These are phyloP conservation scores for Dothistroma pini DNA, from an alignment of 2,329 filamentous ascomycete genomes.

Conservation along the genomic window DNA sequence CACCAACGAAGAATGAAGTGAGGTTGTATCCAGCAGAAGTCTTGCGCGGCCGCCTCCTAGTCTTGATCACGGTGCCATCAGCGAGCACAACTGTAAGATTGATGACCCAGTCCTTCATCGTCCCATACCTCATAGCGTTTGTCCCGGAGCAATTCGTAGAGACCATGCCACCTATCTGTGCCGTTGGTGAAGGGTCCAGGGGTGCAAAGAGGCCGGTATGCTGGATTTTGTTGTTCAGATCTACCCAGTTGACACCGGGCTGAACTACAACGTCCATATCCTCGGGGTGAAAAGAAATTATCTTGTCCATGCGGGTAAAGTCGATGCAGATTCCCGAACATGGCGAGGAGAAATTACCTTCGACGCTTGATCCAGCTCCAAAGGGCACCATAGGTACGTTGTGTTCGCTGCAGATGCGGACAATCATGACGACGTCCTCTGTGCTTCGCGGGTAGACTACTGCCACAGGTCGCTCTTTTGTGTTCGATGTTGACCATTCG, in stretches of 20 bases:
- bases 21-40: constrained; percentile 81
- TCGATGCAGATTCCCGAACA: constrained; percentile 86
- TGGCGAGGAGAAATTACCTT: constrained; percentile 86
- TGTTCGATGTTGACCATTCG: constrained; percentile 23
- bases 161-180: constrained; percentile 79
- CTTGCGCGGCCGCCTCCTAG: constrained; percentile 69
- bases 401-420: constrained; percentile 14
- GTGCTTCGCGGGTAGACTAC: constrained; percentile 21
- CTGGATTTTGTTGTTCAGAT: constrained; percentile 72
- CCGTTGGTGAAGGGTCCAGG: constrained; percentile 73
- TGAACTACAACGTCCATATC: constrained; percentile 95
- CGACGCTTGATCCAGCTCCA: constrained; percentile 45
- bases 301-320: constrained; percentile 81
- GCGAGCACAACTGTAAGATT: constrained; percentile 77
- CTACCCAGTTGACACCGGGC: constrained; percentile 88
- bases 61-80: constrained; percentile 76
- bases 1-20: constrained; percentile 74
- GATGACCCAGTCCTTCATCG: constrained; percentile 86
- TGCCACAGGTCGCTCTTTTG: constrained; percentile 17
- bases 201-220: constrained; percentile 82
- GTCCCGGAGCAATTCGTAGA: constrained; percentile 72
- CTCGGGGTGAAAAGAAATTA: constrained; percentile 73
- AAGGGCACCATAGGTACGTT: constrained; percentile 24
- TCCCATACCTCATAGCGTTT: constrained; percentile 68
- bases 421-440: constrained; percentile 17